Base-by-base conservation (phyloP, 345 rosid species). In the Eucalyptus tenuipes region DNA sequence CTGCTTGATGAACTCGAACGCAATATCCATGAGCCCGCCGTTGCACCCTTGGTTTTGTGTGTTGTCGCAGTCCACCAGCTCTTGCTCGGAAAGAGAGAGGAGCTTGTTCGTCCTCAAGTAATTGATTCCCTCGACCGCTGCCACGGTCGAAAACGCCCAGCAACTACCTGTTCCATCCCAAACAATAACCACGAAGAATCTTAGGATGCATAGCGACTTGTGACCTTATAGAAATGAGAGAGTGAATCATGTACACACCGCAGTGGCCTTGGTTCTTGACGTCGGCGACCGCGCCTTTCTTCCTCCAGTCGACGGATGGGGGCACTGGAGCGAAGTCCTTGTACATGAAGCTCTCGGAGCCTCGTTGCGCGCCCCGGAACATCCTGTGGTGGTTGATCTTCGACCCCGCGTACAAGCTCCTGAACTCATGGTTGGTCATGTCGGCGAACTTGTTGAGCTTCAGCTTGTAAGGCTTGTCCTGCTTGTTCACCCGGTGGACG, bases 211-310 rank as follows among this genome's bases (percentile, higher is more conserved):
- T 40, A 6, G 47, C 27, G 15, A 75, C 82, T 2, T 11, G 47
- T 10, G 37, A 88, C 44, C 87, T 88, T 20, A 37, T 5, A 71
- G 55, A 48, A 44, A 7, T 40, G 45, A 66, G 88, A 85, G 85
- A 59, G 15, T 11, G 20, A 55, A 22, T 15, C 6, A 50, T 61
- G 37, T 52, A 53, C 90, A 88, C 90, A 97, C 99, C 98, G 85
- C 99, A 97, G 88, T 92, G 94, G 91, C 98, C 97, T 92, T 97
- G 99, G 89, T 97, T 93, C 93, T 97, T 97, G 44, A 96, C 95
- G 37, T 87, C 82, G 33, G 95, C 92, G 88, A 97, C 98, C 7
- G 97, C 97, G 7, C 99, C 99, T 64, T 93, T 94, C 88, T 91
- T 88, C 90, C 99, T 93, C 99, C 99, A 96, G 91, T 97, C 97